phyloP scores from a whole-genome alignment of 306 rosid species.

The Cucurbita pepo region DNA sequence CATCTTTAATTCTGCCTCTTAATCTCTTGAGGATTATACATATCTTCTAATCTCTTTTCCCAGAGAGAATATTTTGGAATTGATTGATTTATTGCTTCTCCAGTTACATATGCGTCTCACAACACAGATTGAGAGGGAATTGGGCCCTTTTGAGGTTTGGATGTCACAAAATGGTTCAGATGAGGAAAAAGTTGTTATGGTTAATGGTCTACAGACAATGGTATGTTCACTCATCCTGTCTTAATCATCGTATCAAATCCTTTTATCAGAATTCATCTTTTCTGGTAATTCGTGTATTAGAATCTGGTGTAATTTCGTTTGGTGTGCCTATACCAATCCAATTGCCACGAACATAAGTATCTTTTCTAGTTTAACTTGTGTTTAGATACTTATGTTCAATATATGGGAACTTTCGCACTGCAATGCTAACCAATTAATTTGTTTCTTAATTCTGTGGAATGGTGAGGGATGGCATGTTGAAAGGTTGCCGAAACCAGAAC shows the following conservation, averaged over 20 bases:
- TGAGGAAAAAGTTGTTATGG: constrained; percentile 43
- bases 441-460: neutral
- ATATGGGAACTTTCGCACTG: neutral
- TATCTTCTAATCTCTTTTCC: neutral
- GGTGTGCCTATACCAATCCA: neutral
- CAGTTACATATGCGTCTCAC: constrained; percentile 63
- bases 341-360: neutral
- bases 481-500: neutral
- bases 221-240: constrained; percentile 23
- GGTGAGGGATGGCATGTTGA: neutral
- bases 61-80: constrained; percentile 4
- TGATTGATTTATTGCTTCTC: constrained; percentile 21
- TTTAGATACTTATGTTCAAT: neutral
- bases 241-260: neutral
- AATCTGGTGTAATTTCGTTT: neutral
- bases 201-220: constrained; percentile 77
- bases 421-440: neutral
- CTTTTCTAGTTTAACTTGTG: neutral
- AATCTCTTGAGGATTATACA: neutral
- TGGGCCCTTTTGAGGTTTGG: constrained; percentile 81
- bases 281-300: neutral
- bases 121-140: constrained; percentile 61
- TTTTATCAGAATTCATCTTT: neutral
- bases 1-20: constrained; percentile 1
- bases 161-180: constrained; percentile 35